Percentiles rank a stretch among this genome's conserved stretches.
Conservation (phyloP, 352 stramenopile genomes). For the Pythium volutum region DNA sequence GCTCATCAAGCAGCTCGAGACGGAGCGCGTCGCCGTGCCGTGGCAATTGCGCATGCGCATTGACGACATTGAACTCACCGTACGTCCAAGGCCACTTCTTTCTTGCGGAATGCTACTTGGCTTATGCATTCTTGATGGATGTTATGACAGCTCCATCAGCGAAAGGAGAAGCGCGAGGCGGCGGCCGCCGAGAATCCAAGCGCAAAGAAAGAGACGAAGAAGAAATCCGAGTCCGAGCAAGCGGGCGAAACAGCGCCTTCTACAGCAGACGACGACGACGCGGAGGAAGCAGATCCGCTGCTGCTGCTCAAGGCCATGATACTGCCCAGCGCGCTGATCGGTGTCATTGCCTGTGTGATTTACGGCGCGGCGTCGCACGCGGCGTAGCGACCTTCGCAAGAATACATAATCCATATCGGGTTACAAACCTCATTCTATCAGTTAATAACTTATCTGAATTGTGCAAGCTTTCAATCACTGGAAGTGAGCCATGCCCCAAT, state of each 20-base stretch:
- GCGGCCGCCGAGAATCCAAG: not conserved
- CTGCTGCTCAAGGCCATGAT: conserved; percentile 39
- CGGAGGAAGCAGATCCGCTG: conserved; percentile 18
- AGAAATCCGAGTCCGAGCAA: not conserved
- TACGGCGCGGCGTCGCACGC: conserved; percentile 7
- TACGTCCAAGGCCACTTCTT: conserved; percentile 13
- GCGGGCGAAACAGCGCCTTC: not conserved
- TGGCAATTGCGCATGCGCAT: conserved; percentile 56
- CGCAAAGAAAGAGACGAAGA: not conserved
- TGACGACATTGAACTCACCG: conserved; percentile 79
- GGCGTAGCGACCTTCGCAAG: not conserved
- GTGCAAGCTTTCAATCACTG: conserved; percentile 10
- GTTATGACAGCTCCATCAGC: conserved; percentile 15
- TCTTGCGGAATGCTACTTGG: not conserved
- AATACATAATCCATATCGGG: not conserved
- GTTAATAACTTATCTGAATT: conserved; percentile 3
- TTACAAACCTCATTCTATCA: conserved; percentile 12
- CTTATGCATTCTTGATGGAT: not conserved
- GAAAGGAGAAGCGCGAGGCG: conserved; percentile 18
- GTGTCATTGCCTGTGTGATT: conserved; percentile 27
- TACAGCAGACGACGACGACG: not conserved
- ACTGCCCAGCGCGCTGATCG: conserved; percentile 47
- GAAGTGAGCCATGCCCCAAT: conserved; percentile 14
- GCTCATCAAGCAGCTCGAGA: conserved; percentile 27
- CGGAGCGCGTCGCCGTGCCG: conserved; percentile 28